Conservation (phyloP, 805 yeast species). For the Candida krabiensis region DNA sequence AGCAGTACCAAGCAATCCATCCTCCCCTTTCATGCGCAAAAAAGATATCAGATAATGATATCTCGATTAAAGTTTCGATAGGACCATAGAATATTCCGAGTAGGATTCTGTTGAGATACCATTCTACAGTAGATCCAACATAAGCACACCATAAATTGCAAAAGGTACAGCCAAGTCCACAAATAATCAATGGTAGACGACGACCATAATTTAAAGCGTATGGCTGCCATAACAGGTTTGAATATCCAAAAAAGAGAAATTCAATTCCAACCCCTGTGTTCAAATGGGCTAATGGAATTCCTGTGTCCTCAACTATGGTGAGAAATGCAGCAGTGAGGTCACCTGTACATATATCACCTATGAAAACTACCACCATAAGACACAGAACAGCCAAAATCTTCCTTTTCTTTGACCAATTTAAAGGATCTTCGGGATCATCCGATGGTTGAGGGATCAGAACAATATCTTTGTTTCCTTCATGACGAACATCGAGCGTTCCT, state of each 20-base stretch:
- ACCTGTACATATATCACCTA: slow-evolving; percentile 42
- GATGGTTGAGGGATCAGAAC: slow-evolving; percentile 33
- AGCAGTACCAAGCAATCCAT: slow-evolving; percentile 37
- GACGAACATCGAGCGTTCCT: slow-evolving; percentile 6
- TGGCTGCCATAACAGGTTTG: slow-evolving; percentile 40
- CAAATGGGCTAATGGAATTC: slow-evolving; percentile 22
- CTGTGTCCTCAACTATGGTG: slow-evolving; percentile 26
- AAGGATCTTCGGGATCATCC: slow-evolving; percentile 34
- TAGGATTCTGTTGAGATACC: slow-evolving; percentile 21
- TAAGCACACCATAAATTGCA: slow-evolving; percentile 52
- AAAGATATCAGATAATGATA: slow-evolving; percentile 32
- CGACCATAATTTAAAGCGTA: slow-evolving; percentile 26
- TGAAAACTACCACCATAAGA: slow-evolving; percentile 34
- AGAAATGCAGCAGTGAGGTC: slow-evolving; percentile 28
- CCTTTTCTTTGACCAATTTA: slow-evolving; percentile 26
- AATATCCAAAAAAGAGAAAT: slow-evolving; percentile 48
- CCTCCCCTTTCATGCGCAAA: slow-evolving; percentile 36
- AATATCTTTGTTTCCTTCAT: slow-evolving; percentile 18
- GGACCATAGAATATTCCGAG: slow-evolving; percentile 21
- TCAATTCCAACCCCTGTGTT: slow-evolving; percentile 50
- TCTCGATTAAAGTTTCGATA: slow-evolving; percentile 38
- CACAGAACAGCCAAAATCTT: slow-evolving; percentile 34
- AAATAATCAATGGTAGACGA: slow-evolving; percentile 15
- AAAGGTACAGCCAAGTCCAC: slow-evolving; percentile 10
- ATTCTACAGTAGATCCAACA: slow-evolving; percentile 8